Evolutionary conservation across 2,329 filamentous ascomycete species (phyloP).

Genomic region (Bertia moriformis): DNA sequence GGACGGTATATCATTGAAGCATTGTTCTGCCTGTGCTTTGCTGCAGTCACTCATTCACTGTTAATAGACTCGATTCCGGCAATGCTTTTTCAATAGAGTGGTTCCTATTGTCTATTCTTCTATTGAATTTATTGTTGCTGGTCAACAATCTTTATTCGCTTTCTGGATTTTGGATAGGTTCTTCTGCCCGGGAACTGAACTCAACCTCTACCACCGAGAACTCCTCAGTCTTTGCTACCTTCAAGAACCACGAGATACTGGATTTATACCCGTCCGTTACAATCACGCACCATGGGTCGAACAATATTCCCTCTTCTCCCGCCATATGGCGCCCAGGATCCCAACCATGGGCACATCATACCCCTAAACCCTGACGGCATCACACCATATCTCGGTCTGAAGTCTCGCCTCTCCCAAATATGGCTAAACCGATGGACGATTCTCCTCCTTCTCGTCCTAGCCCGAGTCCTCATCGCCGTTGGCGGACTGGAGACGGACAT

Average conservation of each 20-base stretch:
- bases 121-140: neutral
- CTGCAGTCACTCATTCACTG: no score
- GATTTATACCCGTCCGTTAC: neutral
- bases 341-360: neutral
- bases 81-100: neutral
- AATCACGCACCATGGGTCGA: neutral
- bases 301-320: neutral
- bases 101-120: neutral
- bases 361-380: conserved; percentile 11
- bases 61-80: no score
- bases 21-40: no score
- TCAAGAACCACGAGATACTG: neutral
- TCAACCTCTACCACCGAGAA: neutral
- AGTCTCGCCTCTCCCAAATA: conserved; percentile 79
- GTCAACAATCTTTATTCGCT: neutral
- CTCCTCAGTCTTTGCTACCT: neutral
- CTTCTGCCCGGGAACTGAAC: no score
- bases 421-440: conserved; percentile 98
- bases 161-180: no score
- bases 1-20: no score
- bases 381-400: conserved; percentile 84
- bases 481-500: conserved; percentile 61
- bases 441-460: conserved; percentile 70
- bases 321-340: neutral
- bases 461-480: conserved; percentile 65